Evolutionary conservation across 2,329 filamentous ascomycete genomes (phyloP), one percentile per base, ranked within the genome.

Genomic region (Zasmidium angulare): DNA sequence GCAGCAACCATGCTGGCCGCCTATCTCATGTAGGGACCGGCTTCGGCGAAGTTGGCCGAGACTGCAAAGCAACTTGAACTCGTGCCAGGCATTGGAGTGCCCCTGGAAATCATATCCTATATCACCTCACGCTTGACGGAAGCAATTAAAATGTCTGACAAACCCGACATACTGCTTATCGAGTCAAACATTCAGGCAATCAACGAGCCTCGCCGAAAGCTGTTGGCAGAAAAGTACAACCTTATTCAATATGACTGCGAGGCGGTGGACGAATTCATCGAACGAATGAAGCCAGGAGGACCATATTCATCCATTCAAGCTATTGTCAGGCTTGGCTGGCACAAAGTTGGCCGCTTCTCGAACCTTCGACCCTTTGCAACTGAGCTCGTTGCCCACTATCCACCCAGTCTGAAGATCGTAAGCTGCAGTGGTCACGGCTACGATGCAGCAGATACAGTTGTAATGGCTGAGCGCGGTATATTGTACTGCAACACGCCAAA

Each of bases 401-500:
- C 84, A 0, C 53, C 69, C 1, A 81, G 79, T 0, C 79, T 83
- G 57, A 80, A 77, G 62, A 79, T 86, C 7, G 85, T 81, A 69
- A 82, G 84, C 14, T 82, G 79, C 19, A 84, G 84, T 1, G 84
- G 84, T 2, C 84, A 84, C n/a, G 83, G 84, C 1, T 87, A 83
- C 70, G 84, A 87, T 69, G 86, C 84, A 81, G 83, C 81, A 3
- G 81, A 87, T 71, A 82, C 82, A 40, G 78, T 83, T 66, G 71
- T 83, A 1, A 71, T 91, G 57, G 88, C 83, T 1, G 77, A 83
- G 61, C 80, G 80, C 22, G 72, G 85, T 36, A 84, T 89, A 64
- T 74, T 86, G 52, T 91, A 90, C 75, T 91, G 88, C 78, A 90
- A 90, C 74, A 82, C 84, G 1, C 87, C 87, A 0, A 80, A 84